Percentiles rank a stretch among this genome's conserved stretches.
phyloP scores from a whole-genome alignment of 139 green algal species.

The Tetraselmis striata region DNA sequence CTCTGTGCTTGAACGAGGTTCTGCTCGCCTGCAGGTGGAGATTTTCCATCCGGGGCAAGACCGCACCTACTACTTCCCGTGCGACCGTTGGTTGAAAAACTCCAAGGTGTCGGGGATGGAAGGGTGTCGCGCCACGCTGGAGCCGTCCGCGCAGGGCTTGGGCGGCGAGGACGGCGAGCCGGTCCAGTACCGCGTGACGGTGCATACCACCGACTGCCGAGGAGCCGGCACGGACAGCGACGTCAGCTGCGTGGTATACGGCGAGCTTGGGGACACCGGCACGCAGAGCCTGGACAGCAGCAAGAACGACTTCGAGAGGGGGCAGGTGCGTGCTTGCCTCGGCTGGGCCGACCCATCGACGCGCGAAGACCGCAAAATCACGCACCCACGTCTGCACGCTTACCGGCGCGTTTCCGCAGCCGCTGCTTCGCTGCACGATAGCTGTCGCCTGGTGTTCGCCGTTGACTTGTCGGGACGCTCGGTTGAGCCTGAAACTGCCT shows the following conservation, averaged over 20 bases:
- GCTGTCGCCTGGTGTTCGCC: too few relatives aligned
- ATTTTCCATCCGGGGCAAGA: conserved; percentile 35
- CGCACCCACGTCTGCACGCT: too few relatives aligned
- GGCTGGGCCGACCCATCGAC: conserved; percentile 27
- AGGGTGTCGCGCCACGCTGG: conserved; percentile 2
- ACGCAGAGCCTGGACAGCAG: conserved; percentile 24
- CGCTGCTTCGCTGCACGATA: too few relatives aligned
- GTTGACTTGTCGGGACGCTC: too few relatives aligned
- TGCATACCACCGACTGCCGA: conserved; percentile 34
- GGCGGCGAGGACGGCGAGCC: conserved; percentile 10
- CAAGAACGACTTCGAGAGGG: conserved; percentile 48
- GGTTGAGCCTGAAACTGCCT: too few relatives aligned
- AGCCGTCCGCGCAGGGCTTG: not conserved
- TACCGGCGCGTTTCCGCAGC: too few relatives aligned
- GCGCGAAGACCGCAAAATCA: conserved; percentile 20
- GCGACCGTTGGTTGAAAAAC: conserved; percentile 33
- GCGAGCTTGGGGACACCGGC: conserved; percentile 33
- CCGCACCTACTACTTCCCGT: conserved; percentile 38
- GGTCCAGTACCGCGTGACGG: conserved; percentile 32
- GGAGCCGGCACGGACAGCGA: conserved; percentile 29
- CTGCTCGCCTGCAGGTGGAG: conserved; percentile 22
- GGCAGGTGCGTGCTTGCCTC: conserved; percentile 6
- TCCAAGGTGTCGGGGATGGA: conserved; percentile 17
- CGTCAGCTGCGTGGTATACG: conserved; percentile 31
- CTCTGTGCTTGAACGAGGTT: too few relatives aligned